Conservation (phyloP, 2,329 filamentous ascomycete genomes). For the Juglanconis juglandina region DNA sequence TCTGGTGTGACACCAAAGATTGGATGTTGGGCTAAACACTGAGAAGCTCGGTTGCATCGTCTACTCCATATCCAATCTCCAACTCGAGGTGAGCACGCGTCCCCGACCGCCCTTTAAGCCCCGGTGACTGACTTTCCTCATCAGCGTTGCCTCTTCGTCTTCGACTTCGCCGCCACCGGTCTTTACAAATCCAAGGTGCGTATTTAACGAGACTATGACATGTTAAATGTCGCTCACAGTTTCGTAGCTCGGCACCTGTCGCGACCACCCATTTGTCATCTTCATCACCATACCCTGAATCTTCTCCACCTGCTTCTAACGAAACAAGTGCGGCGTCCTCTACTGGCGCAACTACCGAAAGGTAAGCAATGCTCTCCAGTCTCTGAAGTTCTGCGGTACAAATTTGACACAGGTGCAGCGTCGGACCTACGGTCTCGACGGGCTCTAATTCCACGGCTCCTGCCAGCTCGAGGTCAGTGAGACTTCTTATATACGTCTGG, state of each 20-base stretch:
- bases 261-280: background rate
- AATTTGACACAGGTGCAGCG: constrained; percentile 21
- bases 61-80: background rate
- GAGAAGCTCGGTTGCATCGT: constrained; percentile 3
- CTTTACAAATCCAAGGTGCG: constrained; percentile 12
- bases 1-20: background rate
- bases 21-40: background rate
- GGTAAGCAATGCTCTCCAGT: constrained; percentile 5
- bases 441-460: background rate
- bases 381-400: constrained; percentile 12
- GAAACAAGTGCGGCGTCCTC: background rate
- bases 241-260: background rate
- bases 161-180: background rate
- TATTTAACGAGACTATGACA: background rate
- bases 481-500: background rate
- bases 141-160: background rate
- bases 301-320: background rate
- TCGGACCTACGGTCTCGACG: constrained; percentile 6
- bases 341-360: background rate
- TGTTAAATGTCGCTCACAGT: background rate
- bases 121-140: background rate
- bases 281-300: background rate
- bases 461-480: constrained; percentile 6
- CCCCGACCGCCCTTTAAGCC: background rate
- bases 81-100: constrained; percentile 7